These are phyloP conservation scores for Monosporascus sp. DNA, from an alignment of 2,329 filamentous ascomycete genomes.

Conservation along the genomic window DNA sequence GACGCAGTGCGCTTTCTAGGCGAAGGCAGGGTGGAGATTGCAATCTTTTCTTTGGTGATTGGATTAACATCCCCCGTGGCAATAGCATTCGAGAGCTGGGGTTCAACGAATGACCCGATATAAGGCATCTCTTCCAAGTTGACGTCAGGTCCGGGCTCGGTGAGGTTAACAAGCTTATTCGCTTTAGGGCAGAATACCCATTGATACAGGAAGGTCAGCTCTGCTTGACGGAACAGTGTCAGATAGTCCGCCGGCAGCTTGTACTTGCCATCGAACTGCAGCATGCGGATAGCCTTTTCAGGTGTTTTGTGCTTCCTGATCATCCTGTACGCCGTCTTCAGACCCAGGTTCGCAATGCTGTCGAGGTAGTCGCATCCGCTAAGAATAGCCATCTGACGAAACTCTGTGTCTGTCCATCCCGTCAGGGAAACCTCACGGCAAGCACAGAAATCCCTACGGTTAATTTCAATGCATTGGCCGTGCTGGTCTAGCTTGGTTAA, in stretches of 20 bases:
- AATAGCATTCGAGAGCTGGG: constrained; percentile 65
- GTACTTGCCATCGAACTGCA: constrained; percentile 86
- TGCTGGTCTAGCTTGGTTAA: constrained; percentile 93
- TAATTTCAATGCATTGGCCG: constrained; percentile 88
- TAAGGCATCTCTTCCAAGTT: constrained; percentile 69
- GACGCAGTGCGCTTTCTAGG: constrained; percentile 33
- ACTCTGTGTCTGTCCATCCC: constrained; percentile 88
- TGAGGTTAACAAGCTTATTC: constrained; percentile 70
- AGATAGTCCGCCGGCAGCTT: constrained; percentile 77
- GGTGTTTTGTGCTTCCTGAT: constrained; percentile 85
- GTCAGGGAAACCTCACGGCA: constrained; percentile 84
- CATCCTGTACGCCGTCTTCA: constrained; percentile 90
- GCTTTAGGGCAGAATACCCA: constrained; percentile 82
- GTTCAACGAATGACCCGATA: constrained; percentile 69
- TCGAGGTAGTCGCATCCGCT: constrained; percentile 95
- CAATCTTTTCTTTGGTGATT: constrained; percentile 70
- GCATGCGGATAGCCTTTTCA: constrained; percentile 73
- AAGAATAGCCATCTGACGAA: constrained; percentile 91
- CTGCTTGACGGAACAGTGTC: constrained; percentile 76
- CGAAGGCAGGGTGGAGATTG: constrained; percentile 35
- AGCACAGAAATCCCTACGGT: constrained; percentile 80
- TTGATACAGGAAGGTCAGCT: constrained; percentile 89
- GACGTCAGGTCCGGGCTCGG: constrained; percentile 56
- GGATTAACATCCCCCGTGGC: constrained; percentile 82
- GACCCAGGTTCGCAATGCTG: constrained; percentile 75